Evolutionary conservation across 1,139 yeast genomes (phyloP), one percentile per base, ranked within the genome.

Genomic region (Ashbya aceris): DNA sequence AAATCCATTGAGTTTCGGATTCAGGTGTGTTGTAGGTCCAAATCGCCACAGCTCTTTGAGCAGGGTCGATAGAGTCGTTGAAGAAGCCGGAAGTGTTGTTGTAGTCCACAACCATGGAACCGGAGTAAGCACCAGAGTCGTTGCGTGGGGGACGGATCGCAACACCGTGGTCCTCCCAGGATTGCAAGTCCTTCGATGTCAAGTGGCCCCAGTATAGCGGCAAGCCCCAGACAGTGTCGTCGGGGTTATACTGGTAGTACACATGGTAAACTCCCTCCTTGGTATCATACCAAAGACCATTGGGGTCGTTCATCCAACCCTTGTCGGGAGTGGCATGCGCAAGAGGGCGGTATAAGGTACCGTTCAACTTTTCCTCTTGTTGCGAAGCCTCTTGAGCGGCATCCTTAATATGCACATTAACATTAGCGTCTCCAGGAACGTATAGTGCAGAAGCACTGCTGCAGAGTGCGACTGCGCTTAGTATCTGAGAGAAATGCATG

Each of bases 201-300:
- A 67, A 62, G 41, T 65, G 69, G 3, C 69, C 69, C 69, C 69
- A 65, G 40, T 51, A 56, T 30, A 57, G 38, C 34, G 62, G 66
- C 14, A 45, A 36, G 1, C 58, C 64, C 51, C 66, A 61, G 10
- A 50, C 44, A 3, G 58, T 51, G 26, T 41, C 55, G 33, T 56
- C 50, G 6, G 67, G 66, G 42, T 63, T 57, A 52, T 54, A 57
- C 47, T 67, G 71, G 49, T 51, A 66, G 51, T 64, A 67, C 40
- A 59, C 30, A 42, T 66, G 69, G 50, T 50, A 56, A n/a, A 48
- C 8, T 9, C 49, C 44, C 14, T 52, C 52, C 32, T 46, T 47
- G 6, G 47, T 42, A 40, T 56, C 58, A 40, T 50, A 55, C 49
- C 51, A 56, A 36, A 55, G 42, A 8, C 61, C 61, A 37, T 56